Conservation (phyloP, 1,139 yeast species). For the Nakaseomyces bracarensis region DNA sequence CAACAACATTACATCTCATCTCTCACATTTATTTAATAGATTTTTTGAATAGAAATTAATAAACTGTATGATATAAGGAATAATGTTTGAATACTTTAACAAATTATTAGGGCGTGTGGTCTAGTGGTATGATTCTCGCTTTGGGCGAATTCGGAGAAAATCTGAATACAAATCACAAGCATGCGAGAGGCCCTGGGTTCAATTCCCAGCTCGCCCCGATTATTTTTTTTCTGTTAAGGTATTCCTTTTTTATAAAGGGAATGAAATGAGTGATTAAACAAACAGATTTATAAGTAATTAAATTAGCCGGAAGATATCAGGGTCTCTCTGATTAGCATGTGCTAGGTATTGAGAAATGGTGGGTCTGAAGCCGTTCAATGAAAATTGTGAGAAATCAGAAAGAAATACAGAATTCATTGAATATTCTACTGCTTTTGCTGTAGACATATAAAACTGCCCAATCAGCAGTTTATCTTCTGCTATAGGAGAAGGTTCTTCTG, state of each 20-base stretch:
- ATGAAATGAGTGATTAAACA: not conserved
- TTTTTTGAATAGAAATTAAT: no score
- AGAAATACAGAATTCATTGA: not conserved
- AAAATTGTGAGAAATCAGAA: not conserved
- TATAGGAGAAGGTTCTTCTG: no score
- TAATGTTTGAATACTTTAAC: no score
- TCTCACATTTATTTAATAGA: no score
- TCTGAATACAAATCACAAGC: constrained; percentile 7
- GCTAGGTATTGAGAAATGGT: not conserved
- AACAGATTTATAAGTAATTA: not conserved
- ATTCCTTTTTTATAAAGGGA: not conserved
- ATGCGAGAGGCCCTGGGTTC: constrained; percentile 12
- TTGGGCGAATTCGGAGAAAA: constrained; percentile 8
- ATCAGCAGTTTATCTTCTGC: no score
- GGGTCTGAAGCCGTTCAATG: not conserved
- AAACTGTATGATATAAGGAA: no score
- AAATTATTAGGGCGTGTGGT: constrained; percentile 10
- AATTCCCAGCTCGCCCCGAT: constrained; percentile 11
- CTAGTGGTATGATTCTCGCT: constrained; percentile 12
- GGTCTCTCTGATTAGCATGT: constrained; percentile 1
- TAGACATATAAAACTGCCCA: no score
- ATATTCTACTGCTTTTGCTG: no score
- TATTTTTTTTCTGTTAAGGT: not conserved
- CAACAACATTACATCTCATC: no score
- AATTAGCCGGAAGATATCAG: not conserved